Percentiles rank a stretch among this genome's conserved stretches.
Evolutionary conservation across 2,329 filamentous ascomycete genomes (phyloP).

Genomic region (Metarhizium brunneum): DNA sequence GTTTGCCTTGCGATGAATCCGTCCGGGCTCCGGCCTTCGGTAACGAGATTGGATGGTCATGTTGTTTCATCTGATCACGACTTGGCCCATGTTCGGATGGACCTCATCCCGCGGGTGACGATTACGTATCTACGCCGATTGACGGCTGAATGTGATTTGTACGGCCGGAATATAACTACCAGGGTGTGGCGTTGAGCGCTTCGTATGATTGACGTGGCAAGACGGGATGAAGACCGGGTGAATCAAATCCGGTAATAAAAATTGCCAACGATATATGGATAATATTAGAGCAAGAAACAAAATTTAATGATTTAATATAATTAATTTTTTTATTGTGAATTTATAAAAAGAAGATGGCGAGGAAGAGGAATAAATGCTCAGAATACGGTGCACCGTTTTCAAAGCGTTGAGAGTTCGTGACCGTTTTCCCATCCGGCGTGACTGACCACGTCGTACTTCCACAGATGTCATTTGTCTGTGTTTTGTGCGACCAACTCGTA

Average conservation of each 20-base stretch:
- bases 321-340: background rate
- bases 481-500: background rate
- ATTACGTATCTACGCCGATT: background rate
- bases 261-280: too few species aligned
- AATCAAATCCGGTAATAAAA: background rate
- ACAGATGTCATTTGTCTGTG: background rate
- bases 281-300: too few species aligned
- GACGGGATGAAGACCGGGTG: background rate
- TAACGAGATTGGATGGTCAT: background rate
- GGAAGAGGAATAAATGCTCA: background rate
- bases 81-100: background rate
- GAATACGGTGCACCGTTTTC: background rate
- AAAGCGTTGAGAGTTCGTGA: background rate
- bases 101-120: background rate
- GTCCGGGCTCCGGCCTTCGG: background rate
- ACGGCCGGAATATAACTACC: background rate
- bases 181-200: background rate
- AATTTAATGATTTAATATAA: background rate
- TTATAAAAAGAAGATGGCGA: background rate
- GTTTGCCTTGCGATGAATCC: background rate
- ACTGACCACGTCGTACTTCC: background rate
- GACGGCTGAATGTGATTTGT: background rate
- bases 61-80: background rate
- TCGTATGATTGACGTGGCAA: background rate
- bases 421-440: background rate